A percentile compares a stretch with the other conserved stretches of the same genome.
These are phyloP conservation scores for Colletotrichum chrysophilum DNA, from an alignment of 2,329 filamentous ascomycete genomes.

Conservation along the genomic window DNA sequence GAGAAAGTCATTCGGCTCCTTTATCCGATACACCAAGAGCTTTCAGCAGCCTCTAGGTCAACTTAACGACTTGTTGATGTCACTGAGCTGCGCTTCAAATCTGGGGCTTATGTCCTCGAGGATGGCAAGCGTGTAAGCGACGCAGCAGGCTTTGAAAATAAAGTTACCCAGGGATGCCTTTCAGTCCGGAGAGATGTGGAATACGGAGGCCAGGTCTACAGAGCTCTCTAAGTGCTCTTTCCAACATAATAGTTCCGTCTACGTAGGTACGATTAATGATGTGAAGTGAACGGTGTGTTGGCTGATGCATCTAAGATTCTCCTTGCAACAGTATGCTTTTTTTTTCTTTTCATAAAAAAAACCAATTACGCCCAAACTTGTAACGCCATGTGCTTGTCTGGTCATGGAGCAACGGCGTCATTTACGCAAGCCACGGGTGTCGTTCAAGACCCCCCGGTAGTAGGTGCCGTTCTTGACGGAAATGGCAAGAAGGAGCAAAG, in stretches of 20 bases:
- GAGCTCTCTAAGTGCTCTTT: background rate
- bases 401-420: background rate
- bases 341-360: background rate
- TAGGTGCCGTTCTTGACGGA: background rate
- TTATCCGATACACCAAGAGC: background rate
- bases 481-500: background rate
- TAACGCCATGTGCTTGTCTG: background rate
- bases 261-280: background rate
- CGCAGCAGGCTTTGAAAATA: background rate
- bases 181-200: background rate
- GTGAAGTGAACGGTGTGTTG: background rate
- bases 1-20: background rate
- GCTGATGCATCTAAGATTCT: background rate
- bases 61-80: background rate
- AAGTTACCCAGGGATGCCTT: background rate
- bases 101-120: background rate
- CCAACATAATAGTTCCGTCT: background rate
- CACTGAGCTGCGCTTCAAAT: background rate
- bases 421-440: background rate
- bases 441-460: background rate
- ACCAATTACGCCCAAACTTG: background rate
- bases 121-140: background rate
- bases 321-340: background rate
- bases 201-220: background rate
- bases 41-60: background rate